These are phyloP conservation scores for Candida boleticola DNA, from an alignment of 805 yeast species.

Conservation along the genomic window DNA sequence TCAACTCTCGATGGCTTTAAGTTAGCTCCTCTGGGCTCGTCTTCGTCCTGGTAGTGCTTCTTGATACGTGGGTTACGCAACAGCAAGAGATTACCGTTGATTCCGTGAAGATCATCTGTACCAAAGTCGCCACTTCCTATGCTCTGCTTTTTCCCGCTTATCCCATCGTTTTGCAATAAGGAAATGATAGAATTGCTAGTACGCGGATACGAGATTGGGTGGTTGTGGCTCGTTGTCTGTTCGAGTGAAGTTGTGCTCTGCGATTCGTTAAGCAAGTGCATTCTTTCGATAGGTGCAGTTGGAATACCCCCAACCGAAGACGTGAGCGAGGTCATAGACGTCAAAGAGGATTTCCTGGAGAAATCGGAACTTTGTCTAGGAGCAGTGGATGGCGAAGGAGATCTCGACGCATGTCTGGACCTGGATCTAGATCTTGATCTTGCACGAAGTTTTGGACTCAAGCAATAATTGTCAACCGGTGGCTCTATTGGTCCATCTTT, in stretches of 20 bases:
- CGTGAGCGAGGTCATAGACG: constrained; percentile 15
- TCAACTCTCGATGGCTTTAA: background rate
- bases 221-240: background rate
- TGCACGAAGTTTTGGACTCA: background rate
- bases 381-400: constrained; percentile 1
- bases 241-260: constrained; percentile 8
- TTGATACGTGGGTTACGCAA: constrained; percentile 28
- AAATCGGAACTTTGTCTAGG: constrained; percentile 3
- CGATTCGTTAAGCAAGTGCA: constrained; percentile 29
- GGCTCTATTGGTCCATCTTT: background rate
- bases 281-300: constrained; percentile 14
- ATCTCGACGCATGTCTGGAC: background rate
- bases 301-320: background rate
- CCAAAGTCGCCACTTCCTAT: constrained; percentile 24
- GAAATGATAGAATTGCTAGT: constrained; percentile 18
- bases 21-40: background rate
- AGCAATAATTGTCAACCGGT: background rate
- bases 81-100: constrained; percentile 16
- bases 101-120: constrained; percentile 15
- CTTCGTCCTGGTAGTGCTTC: constrained; percentile 23
- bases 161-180: constrained; percentile 18
- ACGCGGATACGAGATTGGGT: background rate
- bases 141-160: constrained; percentile 8
- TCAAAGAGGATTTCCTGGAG: constrained; percentile 18
- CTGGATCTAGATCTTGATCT: background rate